Evolutionary conservation across 2,329 filamentous ascomycete genomes (phyloP).

Genomic region (Cladosporium sp.): DNA sequence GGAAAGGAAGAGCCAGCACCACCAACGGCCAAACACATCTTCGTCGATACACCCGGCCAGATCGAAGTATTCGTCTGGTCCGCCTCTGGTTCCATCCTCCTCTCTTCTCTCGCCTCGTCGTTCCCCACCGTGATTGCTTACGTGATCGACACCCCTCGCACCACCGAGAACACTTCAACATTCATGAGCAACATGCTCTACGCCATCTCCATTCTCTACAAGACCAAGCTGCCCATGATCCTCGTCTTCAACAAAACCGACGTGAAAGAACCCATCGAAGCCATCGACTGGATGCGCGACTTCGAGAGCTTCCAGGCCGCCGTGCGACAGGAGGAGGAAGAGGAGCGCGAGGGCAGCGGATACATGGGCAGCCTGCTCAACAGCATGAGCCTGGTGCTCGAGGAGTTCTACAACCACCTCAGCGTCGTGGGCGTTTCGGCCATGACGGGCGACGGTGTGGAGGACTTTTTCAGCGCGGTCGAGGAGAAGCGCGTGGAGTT

Average conservation of each 20-base stretch:
- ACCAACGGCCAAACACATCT: slow-evolving; percentile 68
- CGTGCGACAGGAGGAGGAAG: slow-evolving; percentile 72
- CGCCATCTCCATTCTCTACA: slow-evolving; percentile 97
- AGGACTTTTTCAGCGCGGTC: slow-evolving; percentile 91
- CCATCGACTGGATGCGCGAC: slow-evolving; percentile 99
- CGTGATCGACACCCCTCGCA: slow-evolving; percentile 93
- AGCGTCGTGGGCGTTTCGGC: slow-evolving; percentile 91
- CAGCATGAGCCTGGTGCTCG: slow-evolving; percentile 95
- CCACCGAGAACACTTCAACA: slow-evolving; percentile 86
- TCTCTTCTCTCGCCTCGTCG: slow-evolving; percentile 86
- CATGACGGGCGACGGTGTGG: slow-evolving; percentile 85
- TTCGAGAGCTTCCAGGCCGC: slow-evolving; percentile 94
- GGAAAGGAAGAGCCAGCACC: slow-evolving; percentile 33
- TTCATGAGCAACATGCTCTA: slow-evolving; percentile 99
- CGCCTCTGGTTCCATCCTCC: slow-evolving; percentile 86
- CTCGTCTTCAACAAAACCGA: slow-evolving; percentile 99
- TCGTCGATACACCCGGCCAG: slow-evolving; percentile 94
- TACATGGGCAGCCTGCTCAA: slow-evolving; percentile 97
- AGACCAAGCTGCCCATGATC: slow-evolving; percentile 98
- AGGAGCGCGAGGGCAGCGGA: slow-evolving; percentile 71
- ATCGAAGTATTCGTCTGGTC: slow-evolving; percentile 99
- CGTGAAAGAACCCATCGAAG: slow-evolving; percentile 82
- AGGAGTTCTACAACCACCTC: slow-evolving; percentile 94
- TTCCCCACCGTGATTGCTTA: slow-evolving; percentile 98
- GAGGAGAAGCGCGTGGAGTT: slow-evolving; percentile 86